A percentile compares a stretch with the other conserved stretches of the same genome.
phyloP scores from a whole-genome alignment of 345 rosid species.

The Eucalyptus curtisii region DNA sequence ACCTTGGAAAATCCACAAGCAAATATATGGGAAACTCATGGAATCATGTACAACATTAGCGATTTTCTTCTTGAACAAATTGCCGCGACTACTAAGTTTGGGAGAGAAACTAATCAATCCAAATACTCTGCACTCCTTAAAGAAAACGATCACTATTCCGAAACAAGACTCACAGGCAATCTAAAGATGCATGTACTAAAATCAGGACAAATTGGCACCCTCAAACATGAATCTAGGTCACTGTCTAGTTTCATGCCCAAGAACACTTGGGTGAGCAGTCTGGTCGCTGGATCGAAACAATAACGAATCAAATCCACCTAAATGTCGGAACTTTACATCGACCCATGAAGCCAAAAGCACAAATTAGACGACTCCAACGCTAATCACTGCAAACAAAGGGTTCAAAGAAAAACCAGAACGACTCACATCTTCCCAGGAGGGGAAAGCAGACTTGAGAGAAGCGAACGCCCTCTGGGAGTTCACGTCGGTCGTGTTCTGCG shows the following conservation, averaged over 20 bases:
- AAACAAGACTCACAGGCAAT: not conserved
- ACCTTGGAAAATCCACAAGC: slow-evolving; percentile 28
- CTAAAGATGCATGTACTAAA: not conserved
- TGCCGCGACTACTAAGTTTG: not conserved
- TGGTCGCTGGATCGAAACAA: not conserved
- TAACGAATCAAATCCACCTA: not conserved
- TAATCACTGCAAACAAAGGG: not conserved
- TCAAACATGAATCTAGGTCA: not conserved
- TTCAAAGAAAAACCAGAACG: not conserved
- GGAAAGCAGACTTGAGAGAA: slow-evolving; percentile 56
- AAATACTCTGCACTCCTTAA: not conserved
- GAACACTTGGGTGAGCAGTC: not conserved
- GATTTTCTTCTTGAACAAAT: not conserved
- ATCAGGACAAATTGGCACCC: not conserved
- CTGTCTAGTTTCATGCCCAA: not conserved
- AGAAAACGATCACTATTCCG: not conserved
- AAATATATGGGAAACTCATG: not conserved
- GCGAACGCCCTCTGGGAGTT: slow-evolving; percentile 73
- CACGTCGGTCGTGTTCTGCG: slow-evolving; percentile 77
- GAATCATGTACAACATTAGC: not conserved
- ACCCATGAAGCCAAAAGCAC: not conserved
- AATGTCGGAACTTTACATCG: not conserved
- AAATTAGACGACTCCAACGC: not conserved
- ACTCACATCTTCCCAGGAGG: slow-evolving; percentile 58
- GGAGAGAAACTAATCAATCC: not conserved